Conservation (phyloP, 106 monocot genomes). For the Allium cepa region DNA sequence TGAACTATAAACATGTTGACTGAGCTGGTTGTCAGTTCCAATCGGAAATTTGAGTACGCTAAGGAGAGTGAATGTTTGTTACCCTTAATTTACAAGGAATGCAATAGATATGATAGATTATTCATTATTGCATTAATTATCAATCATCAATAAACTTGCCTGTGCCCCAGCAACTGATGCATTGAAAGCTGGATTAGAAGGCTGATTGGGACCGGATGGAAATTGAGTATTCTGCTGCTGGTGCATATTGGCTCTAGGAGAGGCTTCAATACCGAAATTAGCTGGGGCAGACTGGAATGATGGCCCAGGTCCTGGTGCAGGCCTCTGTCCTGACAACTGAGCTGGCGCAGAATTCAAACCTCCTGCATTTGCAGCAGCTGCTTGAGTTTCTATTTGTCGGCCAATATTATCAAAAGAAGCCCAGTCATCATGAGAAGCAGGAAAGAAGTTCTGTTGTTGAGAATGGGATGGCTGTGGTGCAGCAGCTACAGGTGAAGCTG, state of each 20-base stretch:
- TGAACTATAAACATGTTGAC: too few relatives aligned
- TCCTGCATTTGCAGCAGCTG: slow-evolving; percentile 22
- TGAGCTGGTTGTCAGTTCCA: too few relatives aligned
- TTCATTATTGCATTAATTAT: too few relatives aligned
- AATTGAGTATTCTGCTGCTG: slow-evolving; percentile 36
- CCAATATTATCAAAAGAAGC: slow-evolving; percentile 47
- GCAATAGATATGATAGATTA: too few relatives aligned
- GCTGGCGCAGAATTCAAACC: slow-evolving; percentile 35
- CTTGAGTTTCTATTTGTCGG: slow-evolving; percentile 27
- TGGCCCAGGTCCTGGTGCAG: slow-evolving; percentile 18
- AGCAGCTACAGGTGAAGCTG: not conserved
- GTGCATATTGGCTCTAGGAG: slow-evolving; percentile 8
- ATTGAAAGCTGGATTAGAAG: slow-evolving; percentile 15
- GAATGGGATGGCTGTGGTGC: slow-evolving; percentile 14
- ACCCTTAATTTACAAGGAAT: too few relatives aligned
- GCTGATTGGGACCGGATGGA: slow-evolving; percentile 8
- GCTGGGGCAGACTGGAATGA: not conserved
- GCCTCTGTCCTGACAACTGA: slow-evolving; percentile 28
- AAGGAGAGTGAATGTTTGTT: too few relatives aligned
- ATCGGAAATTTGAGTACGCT: too few relatives aligned
- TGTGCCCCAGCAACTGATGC: slow-evolving; percentile 12
- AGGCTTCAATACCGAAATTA: slow-evolving; percentile 12
- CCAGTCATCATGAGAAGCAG: slow-evolving; percentile 42
- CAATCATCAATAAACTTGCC: slow-evolving; percentile 6
- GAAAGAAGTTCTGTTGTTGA: slow-evolving; percentile 14